Percentiles rank a stretch among this genome's conserved stretches.
Evolutionary conservation across 2,329 filamentous ascomycete genomes (phyloP).

Genomic region (Epichloe festucae): DNA sequence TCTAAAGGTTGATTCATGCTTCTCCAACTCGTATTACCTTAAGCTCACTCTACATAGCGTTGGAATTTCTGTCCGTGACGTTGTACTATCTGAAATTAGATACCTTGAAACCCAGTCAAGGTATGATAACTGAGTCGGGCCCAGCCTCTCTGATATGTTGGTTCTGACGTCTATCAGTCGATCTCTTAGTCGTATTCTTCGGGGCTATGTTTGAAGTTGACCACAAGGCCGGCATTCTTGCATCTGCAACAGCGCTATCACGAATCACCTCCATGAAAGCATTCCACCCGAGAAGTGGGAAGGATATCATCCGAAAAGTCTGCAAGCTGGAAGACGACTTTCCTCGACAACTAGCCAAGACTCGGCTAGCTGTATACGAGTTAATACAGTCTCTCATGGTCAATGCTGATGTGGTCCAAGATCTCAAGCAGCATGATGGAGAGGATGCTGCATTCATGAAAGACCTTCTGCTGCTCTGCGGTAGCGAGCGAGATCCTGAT

Average conservation of each 20-base stretch:
- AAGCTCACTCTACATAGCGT: slow-evolving; percentile 22
- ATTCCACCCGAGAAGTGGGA: slow-evolving; percentile 35
- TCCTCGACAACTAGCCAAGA: slow-evolving; percentile 36
- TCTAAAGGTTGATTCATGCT: slow-evolving; percentile 29
- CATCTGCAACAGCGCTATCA: slow-evolving; percentile 39
- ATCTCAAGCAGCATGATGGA: slow-evolving; percentile 33
- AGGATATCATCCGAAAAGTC: slow-evolving; percentile 36
- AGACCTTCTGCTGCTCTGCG: slow-evolving; percentile 37
- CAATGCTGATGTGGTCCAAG: slow-evolving; percentile 28
- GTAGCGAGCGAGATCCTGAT: slow-evolving; percentile 42
- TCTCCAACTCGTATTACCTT: not conserved
- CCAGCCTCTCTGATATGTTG: not conserved
- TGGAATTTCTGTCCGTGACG: slow-evolving; percentile 44
- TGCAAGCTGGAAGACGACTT: slow-evolving; percentile 44
- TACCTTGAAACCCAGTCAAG: slow-evolving; percentile 36
- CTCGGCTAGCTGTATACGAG: slow-evolving; percentile 38
- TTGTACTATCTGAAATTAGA: slow-evolving; percentile 33
- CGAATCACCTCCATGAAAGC: slow-evolving; percentile 35
- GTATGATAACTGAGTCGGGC: slow-evolving; percentile 15
- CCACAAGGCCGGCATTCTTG: slow-evolving; percentile 44
- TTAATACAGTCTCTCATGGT: slow-evolving; percentile 32
- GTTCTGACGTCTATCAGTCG: slow-evolving; percentile 18
- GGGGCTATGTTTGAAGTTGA: slow-evolving; percentile 45
- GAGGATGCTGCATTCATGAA: slow-evolving; percentile 30
- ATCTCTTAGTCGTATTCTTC: slow-evolving; percentile 40